Evolutionary conservation across 2,329 filamentous ascomycete species (phyloP).

Genomic region (Fusarium abutilonis): DNA sequence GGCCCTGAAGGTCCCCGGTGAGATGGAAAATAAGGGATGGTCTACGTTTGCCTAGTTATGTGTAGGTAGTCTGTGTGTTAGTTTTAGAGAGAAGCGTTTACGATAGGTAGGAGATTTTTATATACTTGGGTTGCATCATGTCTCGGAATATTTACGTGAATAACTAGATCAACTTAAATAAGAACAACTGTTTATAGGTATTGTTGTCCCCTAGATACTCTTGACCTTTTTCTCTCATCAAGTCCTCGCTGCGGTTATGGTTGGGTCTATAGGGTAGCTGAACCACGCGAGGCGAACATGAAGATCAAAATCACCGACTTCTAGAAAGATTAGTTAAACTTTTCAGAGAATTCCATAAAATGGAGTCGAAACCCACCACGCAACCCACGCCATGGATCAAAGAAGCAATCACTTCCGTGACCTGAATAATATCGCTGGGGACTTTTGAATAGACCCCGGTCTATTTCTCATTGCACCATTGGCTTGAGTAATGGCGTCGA

Average conservation of each 20-base stretch:
- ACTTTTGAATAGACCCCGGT: slow-evolving; percentile 20
- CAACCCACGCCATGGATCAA: slow-evolving; percentile 21
- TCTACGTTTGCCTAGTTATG: too few relatives aligned
- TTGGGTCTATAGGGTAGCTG: slow-evolving; percentile 10
- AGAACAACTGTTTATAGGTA: too few relatives aligned
- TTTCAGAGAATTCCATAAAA: slow-evolving; percentile 29
- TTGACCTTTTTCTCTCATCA: too few relatives aligned
- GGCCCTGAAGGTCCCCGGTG: too few relatives aligned
- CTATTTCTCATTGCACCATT: slow-evolving; percentile 31
- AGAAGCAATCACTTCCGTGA: slow-evolving; percentile 31
- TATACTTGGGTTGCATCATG: too few relatives aligned
- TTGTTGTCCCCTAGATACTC: too few relatives aligned
- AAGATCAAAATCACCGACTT: background rate
- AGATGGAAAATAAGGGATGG: too few relatives aligned
- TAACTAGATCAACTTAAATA: too few relatives aligned
- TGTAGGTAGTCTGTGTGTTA: too few relatives aligned
- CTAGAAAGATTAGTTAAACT: slow-evolving; percentile 23
- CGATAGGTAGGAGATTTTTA: too few relatives aligned
- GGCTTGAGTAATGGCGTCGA: slow-evolving; percentile 24
- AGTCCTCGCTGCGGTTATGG: background rate
- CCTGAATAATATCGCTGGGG: slow-evolving; percentile 9
- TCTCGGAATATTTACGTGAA: too few relatives aligned
- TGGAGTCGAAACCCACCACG: slow-evolving; percentile 25
- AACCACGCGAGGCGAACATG: background rate
- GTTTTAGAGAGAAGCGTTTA: too few relatives aligned